Conservation (phyloP, 2,329 filamentous ascomycete species). For the Keithomyces neogunnii region DNA sequence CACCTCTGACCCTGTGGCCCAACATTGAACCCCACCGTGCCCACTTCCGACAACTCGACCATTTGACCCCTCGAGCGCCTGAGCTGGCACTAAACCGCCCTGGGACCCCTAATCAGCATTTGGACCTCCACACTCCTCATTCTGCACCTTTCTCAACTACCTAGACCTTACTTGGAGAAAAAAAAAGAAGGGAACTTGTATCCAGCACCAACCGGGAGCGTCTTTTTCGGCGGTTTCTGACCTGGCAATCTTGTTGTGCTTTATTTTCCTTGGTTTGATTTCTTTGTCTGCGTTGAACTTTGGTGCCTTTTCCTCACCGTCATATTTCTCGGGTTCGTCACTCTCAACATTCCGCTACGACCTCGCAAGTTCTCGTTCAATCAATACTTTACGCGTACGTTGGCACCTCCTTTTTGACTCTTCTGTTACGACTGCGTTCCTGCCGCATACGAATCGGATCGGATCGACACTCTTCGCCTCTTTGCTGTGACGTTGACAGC, state of each 20-base stretch:
- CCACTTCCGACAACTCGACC: no score
- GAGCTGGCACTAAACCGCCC: slow-evolving; percentile 6
- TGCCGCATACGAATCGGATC: background rate
- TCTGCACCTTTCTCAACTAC: slow-evolving; percentile 9
- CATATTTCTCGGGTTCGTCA: slow-evolving; percentile 1
- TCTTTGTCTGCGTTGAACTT: slow-evolving; percentile 5
- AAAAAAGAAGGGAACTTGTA: slow-evolving; percentile 6
- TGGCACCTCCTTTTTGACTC: background rate
- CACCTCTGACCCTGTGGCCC: no score
- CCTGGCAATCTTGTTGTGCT: slow-evolving; percentile 4
- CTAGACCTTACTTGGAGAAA: slow-evolving; percentile 2
- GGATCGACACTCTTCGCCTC: background rate
- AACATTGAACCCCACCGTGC: no score
- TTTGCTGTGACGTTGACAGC: background rate
- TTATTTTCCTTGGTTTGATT: slow-evolving; percentile 4
- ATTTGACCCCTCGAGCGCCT: no score
- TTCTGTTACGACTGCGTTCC: background rate
- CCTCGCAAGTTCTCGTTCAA: background rate
- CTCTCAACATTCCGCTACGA: slow-evolving; percentile 5
- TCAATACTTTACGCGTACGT: background rate
- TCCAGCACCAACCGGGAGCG: slow-evolving; percentile 6
- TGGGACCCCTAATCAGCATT: slow-evolving; percentile 9
- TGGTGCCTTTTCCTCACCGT: slow-evolving; percentile 3
- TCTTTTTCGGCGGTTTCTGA: slow-evolving; percentile 5
- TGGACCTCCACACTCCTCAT: slow-evolving; percentile 3